A percentile compares a stretch with the other conserved stretches of the same genome.
These are phyloP conservation scores for Debaryomyces udenii DNA, from an alignment of 1,139 yeast genomes.

Conservation along the genomic window DNA sequence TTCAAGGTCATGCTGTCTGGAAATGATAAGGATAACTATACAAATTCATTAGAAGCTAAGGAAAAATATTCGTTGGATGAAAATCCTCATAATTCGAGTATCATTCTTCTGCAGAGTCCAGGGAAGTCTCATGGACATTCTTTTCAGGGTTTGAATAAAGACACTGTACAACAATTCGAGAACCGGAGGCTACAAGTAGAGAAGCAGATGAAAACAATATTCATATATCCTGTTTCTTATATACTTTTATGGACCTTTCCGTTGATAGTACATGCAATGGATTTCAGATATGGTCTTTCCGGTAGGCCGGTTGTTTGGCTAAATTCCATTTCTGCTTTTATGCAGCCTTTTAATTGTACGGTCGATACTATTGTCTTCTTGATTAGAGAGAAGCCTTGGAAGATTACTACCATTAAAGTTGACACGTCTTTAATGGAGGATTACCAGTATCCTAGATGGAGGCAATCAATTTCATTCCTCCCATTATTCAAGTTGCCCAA, in stretches of 20 bases:
- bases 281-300: constrained; percentile 48
- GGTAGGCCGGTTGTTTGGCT: constrained; percentile 65
- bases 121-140: not conserved
- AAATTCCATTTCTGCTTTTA: constrained; percentile 66
- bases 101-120: not conserved
- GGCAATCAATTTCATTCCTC: constrained; percentile 6
- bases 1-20: constrained; percentile 4
- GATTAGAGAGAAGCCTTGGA: constrained; percentile 80
- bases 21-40: not conserved
- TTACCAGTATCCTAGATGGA: constrained; percentile 5
- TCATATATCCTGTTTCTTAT: constrained; percentile 82
- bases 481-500: constrained; percentile 8
- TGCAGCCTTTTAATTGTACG: constrained; percentile 80
- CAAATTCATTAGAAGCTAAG: not conserved
- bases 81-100: not conserved
- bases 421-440: not conserved
- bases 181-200: constrained; percentile 65
- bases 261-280: constrained; percentile 65
- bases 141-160: constrained; percentile 47
- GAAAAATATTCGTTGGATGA: not conserved
- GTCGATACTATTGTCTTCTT: constrained; percentile 78
- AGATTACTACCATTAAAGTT: constrained; percentile 13
- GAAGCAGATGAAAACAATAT: constrained; percentile 76
- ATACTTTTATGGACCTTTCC: constrained; percentile 83
- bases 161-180: constrained; percentile 60